phyloP scores from a whole-genome alignment of 2,329 filamentous ascomycete species.

The Hypoxylon sp. region DNA sequence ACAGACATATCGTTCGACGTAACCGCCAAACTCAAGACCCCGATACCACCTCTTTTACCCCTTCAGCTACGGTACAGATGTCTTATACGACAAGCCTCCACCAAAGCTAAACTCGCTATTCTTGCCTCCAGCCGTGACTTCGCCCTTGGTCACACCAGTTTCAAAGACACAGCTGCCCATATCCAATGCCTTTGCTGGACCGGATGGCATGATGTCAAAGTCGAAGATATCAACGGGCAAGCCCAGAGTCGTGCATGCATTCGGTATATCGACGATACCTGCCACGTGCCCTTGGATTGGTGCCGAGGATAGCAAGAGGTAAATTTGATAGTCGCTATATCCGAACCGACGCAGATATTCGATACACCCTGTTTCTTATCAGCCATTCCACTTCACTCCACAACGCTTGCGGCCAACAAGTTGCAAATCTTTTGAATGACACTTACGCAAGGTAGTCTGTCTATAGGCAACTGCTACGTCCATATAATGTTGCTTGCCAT shows the following conservation, averaged over 20 bases:
- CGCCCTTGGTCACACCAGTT: slow-evolving; percentile 62
- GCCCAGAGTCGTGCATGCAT: slow-evolving; percentile 90
- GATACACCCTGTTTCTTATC: slow-evolving; percentile 68
- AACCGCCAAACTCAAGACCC: slow-evolving; percentile 31
- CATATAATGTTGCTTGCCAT: slow-evolving; percentile 90
- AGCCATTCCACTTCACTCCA: neutral
- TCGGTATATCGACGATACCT: slow-evolving; percentile 91
- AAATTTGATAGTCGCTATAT: slow-evolving; percentile 82
- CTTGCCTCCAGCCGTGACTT: slow-evolving; percentile 60
- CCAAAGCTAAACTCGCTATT: slow-evolving; percentile 66
- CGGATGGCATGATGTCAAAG: slow-evolving; percentile 85
- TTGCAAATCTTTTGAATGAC: neutral
- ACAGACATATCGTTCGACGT: neutral
- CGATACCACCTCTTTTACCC: slow-evolving; percentile 42
- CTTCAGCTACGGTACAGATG: slow-evolving; percentile 37
- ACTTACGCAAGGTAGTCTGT: slow-evolving; percentile 77
- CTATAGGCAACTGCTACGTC: slow-evolving; percentile 90
- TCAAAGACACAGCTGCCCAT: slow-evolving; percentile 80
- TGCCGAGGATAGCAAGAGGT: slow-evolving; percentile 86
- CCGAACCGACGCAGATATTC: slow-evolving; percentile 85
- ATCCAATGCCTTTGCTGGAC: slow-evolving; percentile 67
- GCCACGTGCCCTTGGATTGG: slow-evolving; percentile 91
- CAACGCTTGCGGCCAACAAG: no score
- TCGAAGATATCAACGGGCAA: slow-evolving; percentile 95
- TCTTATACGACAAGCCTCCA: slow-evolving; percentile 66